These are phyloP conservation scores for Zygosaccharomyces pseudobailii DNA, from an alignment of 1,139 yeast species.

Conservation along the genomic window DNA sequence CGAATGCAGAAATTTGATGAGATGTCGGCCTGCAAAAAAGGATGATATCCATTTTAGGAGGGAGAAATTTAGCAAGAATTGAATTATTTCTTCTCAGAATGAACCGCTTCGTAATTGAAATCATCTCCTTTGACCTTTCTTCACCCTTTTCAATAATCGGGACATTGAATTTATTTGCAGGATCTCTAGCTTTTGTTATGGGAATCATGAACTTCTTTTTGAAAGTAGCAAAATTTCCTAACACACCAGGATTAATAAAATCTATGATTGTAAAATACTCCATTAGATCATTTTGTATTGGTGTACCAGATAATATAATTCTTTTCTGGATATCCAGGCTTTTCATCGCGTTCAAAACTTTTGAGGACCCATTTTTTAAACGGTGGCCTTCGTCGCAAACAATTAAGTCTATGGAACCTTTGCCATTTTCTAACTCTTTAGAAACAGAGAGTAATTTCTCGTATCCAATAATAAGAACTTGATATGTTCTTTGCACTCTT, in stretches of 20 bases:
- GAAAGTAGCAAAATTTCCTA: constrained; percentile 62
- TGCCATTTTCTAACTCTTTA: constrained; percentile 46
- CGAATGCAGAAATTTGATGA: constrained; percentile 54
- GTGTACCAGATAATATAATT: constrained; percentile 82
- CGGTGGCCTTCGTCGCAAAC: constrained; percentile 97
- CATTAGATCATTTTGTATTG: constrained; percentile 83
- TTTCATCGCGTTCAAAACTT: constrained; percentile 60
- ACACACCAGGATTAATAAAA: constrained; percentile 76
- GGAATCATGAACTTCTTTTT: constrained; percentile 67
- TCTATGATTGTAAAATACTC: constrained; percentile 81
- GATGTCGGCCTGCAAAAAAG: constrained; percentile 72
- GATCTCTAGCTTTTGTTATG: constrained; percentile 67
- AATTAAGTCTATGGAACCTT: constrained; percentile 57
- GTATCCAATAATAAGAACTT: constrained; percentile 80
- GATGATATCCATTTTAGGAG: constrained; percentile 74
- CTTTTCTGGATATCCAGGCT: constrained; percentile 52
- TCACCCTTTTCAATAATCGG: constrained; percentile 53
- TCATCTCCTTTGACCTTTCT: constrained; percentile 55
- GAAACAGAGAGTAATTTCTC: constrained; percentile 49
- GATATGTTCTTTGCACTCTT: constrained; percentile 61
- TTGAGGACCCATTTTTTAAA: constrained; percentile 64
- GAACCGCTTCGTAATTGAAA: constrained; percentile 58
- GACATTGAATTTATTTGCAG: constrained; percentile 54
- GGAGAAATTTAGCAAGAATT: constrained; percentile 61
- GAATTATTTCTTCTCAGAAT: constrained; percentile 71